phyloP scores from a whole-genome alignment of 805 yeast genomes.

The Sungouiella thailandica region DNA sequence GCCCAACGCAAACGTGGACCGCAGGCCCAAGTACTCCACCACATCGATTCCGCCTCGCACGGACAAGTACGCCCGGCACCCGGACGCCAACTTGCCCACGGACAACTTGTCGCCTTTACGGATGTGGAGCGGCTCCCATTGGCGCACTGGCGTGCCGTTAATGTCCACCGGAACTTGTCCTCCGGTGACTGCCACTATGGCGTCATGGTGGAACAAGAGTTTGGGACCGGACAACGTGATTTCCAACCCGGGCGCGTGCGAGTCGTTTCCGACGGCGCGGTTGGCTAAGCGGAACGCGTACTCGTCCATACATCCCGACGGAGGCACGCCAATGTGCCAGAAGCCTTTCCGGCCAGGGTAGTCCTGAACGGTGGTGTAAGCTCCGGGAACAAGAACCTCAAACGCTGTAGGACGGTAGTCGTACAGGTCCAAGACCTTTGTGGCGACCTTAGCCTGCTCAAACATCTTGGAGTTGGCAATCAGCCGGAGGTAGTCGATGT shows the following conservation, averaged over 20 bases:
- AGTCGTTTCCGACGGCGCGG: constrained; percentile 82
- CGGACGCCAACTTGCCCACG: constrained; percentile 77
- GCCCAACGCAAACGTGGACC: constrained; percentile 94
- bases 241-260: constrained; percentile 84
- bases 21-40: constrained; percentile 89
- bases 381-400: constrained; percentile 85
- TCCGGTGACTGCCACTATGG: constrained; percentile 81
- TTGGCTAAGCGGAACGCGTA: constrained; percentile 88
- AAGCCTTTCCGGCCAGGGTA: constrained; percentile 85
- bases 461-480: constrained; percentile 84
- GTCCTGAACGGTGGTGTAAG: constrained; percentile 94
- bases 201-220: constrained; percentile 74
- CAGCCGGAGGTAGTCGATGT: constrained; percentile 82
- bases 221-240: constrained; percentile 86
- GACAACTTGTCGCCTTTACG: constrained; percentile 70
- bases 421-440: constrained; percentile 80
- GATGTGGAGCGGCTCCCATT: constrained; percentile 71
- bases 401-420: constrained; percentile 78
- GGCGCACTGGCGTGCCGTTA: constrained; percentile 50
- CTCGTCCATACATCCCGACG: constrained; percentile 97
- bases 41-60: constrained; percentile 93
- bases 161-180: constrained; percentile 67
- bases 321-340: constrained; percentile 96
- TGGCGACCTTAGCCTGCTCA: constrained; percentile 74
- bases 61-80: constrained; percentile 88